Evolutionary conservation across 2,329 filamentous ascomycete genomes (phyloP), one percentile per base, ranked within the genome.

Genomic region (Colletotrichum siamense): DNA sequence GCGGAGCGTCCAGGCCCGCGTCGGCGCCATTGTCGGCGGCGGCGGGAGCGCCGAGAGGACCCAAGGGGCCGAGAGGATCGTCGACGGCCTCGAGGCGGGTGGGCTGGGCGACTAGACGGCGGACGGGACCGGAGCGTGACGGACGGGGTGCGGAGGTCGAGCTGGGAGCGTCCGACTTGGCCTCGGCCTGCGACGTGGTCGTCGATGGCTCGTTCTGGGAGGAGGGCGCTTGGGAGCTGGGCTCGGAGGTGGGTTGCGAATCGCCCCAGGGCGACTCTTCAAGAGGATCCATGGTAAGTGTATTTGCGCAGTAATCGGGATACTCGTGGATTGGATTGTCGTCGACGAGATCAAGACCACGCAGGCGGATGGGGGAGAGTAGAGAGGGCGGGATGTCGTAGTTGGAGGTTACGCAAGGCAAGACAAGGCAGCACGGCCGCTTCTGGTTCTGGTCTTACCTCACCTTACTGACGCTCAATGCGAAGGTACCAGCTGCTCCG

Each of bases 71-170:
- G 62, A 96, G 90, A 72, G 94, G 94, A 82, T 96, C 94, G 57
- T 93, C 91, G 79, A 95, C 93, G 77, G 93, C 94, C 85, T 96
- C 93, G 77, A 96, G 93, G 70, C 92, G 93, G 63, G 95, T 96
- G 34, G 94, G 92, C 83, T 96, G 94, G 75, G 93, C 93, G 18
- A 93, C 93, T 81, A 95, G 88, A 77, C 92, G 91, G 79, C 92
- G 92, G 18, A 76, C 73, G 49, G 89, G 89, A 5, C 83, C 84
- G n/a, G 85, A 83, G 77, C 89, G 87, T 30, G 87, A 87, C 13
- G 87, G 83, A 36, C 88, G 87, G 32, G 73, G 44, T 78, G 84
- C 75, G 12, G 81, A 79, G 18, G 79, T 69, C 32, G 81, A 77
- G 26, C 79, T 71, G 26, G 84, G 78, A 34, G 85, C 71, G 30